Conservation (phyloP, 2,329 filamentous ascomycete genomes). For the Daldinia sp. region DNA sequence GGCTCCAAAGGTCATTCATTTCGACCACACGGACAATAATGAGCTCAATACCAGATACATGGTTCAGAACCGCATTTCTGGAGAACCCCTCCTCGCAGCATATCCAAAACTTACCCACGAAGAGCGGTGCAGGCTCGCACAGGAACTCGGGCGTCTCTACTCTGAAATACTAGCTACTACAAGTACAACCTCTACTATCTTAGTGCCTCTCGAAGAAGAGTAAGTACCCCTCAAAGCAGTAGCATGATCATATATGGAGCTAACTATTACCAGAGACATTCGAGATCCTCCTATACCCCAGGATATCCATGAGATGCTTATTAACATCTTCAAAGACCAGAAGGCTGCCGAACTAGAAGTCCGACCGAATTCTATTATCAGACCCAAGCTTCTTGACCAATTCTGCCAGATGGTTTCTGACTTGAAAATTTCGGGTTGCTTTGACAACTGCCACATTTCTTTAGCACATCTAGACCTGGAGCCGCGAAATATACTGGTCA, state of each 20-base stretch:
- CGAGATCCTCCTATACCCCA: background rate
- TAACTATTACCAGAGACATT: background rate
- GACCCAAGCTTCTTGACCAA: conserved; percentile 4
- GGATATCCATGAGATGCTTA: background rate
- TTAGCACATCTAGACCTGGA: conserved; percentile 48
- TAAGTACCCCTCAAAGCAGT: background rate
- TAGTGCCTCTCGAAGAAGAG: conserved; percentile 6
- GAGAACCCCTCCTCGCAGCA: background rate
- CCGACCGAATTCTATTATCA: background rate
- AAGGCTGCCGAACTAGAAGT: conserved; percentile 1
- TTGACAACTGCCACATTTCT: conserved; percentile 9
- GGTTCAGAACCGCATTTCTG: conserved; percentile 16
- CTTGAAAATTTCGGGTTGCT: conserved; percentile 9
- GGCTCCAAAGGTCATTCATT: conserved; percentile 19
- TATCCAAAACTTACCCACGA: conserved; percentile 20
- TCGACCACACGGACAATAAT: conserved; percentile 17
- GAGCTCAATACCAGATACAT: conserved; percentile 20
- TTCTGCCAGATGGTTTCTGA: conserved; percentile 22
- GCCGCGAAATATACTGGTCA: conserved; percentile 49
- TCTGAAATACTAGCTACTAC: conserved; percentile 12
- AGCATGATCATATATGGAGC: background rate
- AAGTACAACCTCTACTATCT: conserved; percentile 1
- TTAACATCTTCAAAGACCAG: background rate
- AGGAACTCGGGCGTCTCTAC: conserved; percentile 22
- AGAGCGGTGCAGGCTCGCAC: conserved; percentile 12